Evolutionary conservation across 2,329 filamentous ascomycete genomes (phyloP).

Genomic region (Sporothrix pseudoabietina): DNA sequence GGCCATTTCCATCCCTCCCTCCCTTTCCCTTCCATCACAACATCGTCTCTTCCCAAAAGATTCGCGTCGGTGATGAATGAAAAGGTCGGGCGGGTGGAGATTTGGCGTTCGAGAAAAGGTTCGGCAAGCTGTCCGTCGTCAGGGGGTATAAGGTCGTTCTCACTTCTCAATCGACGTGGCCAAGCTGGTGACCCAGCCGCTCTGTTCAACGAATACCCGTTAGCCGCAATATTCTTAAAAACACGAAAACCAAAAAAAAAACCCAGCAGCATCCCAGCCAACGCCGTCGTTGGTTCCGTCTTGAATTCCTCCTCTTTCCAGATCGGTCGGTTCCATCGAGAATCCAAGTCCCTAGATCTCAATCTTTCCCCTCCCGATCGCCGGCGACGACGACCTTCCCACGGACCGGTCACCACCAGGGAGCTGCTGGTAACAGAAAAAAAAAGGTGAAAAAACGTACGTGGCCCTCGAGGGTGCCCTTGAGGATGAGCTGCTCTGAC

Average conservation of each 20-base stretch:
- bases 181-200: constrained; percentile 98
- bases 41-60: not conserved
- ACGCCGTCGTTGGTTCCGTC: not conserved
- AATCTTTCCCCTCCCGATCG: not conserved
- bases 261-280: constrained; percentile 4
- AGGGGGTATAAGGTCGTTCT: constrained; percentile 41
- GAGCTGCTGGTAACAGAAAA: not conserved
- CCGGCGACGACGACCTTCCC: constrained; percentile 14
- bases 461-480: constrained; percentile 98
- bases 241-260: not conserved
- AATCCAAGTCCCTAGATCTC: not conserved
- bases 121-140: not conserved
- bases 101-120: not conserved
- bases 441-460: constrained; percentile 51
- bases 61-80: not conserved
- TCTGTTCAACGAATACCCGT: constrained; percentile 50
- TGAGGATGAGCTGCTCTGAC: constrained; percentile 94
- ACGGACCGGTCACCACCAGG: not conserved
- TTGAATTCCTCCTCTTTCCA: constrained; percentile 2
- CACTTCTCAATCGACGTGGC: constrained; percentile 99
- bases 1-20: not conserved
- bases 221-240: constrained; percentile 10
- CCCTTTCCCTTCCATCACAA: constrained; percentile 9
- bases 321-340: not conserved
- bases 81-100: not conserved